phyloP scores from a whole-genome alignment of 768 basidiomycete species.

The Termitomyces sp. region DNA sequence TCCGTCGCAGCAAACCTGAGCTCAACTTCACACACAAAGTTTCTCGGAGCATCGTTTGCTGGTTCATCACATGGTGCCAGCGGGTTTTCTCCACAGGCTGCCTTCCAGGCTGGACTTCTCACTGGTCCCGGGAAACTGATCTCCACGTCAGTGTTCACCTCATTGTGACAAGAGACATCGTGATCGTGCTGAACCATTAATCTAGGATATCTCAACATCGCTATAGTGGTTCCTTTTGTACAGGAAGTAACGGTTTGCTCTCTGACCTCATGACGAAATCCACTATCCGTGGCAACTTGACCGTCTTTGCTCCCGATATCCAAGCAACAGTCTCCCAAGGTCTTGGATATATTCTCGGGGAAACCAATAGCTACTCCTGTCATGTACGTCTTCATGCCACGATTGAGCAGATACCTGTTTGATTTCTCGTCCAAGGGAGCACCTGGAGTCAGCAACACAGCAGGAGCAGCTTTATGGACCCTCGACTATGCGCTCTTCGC shows the following conservation, averaged over 20 bases:
- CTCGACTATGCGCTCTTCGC: slow-evolving; percentile 56
- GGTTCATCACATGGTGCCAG: slow-evolving; percentile 42
- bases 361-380: slow-evolving; percentile 54
- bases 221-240: slow-evolving; percentile 64
- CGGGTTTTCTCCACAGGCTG: slow-evolving; percentile 62
- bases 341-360: slow-evolving; percentile 60
- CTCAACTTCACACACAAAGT: slow-evolving; percentile 36
- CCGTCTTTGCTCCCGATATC: slow-evolving; percentile 52
- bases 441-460: slow-evolving; percentile 51
- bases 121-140: slow-evolving; percentile 46
- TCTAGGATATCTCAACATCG: slow-evolving; percentile 54
- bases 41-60: slow-evolving; percentile 52
- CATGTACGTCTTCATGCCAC: slow-evolving; percentile 29
- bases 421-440: slow-evolving; percentile 23
- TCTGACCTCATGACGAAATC: slow-evolving; percentile 68
- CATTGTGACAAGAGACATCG: not conserved
- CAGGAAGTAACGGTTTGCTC: slow-evolving; percentile 50
- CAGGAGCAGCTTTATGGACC: slow-evolving; percentile 58
- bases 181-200: not conserved
- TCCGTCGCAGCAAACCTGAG: slow-evolving; percentile 38
- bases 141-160: slow-evolving; percentile 40
- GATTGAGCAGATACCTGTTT: not conserved
- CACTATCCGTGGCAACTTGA: slow-evolving; percentile 55
- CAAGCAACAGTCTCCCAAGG: slow-evolving; percentile 42
- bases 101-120: slow-evolving; percentile 52